Percentiles rank a stretch among this genome's conserved stretches.
phyloP scores from a whole-genome alignment of 495 filamentous ascomycete species.

The Patellaria atrata region DNA sequence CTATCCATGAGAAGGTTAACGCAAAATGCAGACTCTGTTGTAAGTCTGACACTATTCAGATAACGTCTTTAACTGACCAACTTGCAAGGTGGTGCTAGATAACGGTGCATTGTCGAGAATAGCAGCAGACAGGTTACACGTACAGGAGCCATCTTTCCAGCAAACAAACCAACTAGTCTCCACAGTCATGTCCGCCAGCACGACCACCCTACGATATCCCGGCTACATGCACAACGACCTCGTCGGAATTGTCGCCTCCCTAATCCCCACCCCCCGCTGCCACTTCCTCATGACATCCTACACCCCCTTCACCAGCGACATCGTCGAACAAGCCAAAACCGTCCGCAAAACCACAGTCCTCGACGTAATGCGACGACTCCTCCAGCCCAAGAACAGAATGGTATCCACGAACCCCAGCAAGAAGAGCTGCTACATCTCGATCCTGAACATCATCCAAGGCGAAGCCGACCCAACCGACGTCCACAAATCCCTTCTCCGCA shows the following conservation, averaged over 20 bases:
- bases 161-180: slow-evolving; percentile 97
- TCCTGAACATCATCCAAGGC: slow-evolving; percentile 95
- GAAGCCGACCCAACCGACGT: slow-evolving; percentile 95
- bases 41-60: slow-evolving; percentile 21
- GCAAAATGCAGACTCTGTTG: slow-evolving; percentile 91
- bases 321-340: slow-evolving; percentile 89
- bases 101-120: slow-evolving; percentile 90
- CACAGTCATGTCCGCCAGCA: slow-evolving; percentile 97
- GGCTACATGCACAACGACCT: slow-evolving; percentile 99
- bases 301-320: slow-evolving; percentile 91
- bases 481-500: slow-evolving; percentile 92
- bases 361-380: slow-evolving; percentile 88
- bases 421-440: slow-evolving; percentile 96
- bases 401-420: slow-evolving; percentile 91
- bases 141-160: slow-evolving; percentile 85
- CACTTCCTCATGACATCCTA: slow-evolving; percentile 98
- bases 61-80: slow-evolving; percentile 1
- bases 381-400: slow-evolving; percentile 99
- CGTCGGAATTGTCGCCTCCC: slow-evolving; percentile 85
- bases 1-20: slow-evolving; percentile 81
- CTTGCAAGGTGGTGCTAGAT: slow-evolving; percentile 68
- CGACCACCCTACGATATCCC: slow-evolving; percentile 88
- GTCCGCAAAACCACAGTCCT: slow-evolving; percentile 95
- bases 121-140: slow-evolving; percentile 83
- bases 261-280: slow-evolving; percentile 90